Evolutionary conservation across 2,329 filamentous ascomycete species (phyloP), one percentile per base, ranked within the genome.

Genomic region (Phaeosphaeriaceae sp.): DNA sequence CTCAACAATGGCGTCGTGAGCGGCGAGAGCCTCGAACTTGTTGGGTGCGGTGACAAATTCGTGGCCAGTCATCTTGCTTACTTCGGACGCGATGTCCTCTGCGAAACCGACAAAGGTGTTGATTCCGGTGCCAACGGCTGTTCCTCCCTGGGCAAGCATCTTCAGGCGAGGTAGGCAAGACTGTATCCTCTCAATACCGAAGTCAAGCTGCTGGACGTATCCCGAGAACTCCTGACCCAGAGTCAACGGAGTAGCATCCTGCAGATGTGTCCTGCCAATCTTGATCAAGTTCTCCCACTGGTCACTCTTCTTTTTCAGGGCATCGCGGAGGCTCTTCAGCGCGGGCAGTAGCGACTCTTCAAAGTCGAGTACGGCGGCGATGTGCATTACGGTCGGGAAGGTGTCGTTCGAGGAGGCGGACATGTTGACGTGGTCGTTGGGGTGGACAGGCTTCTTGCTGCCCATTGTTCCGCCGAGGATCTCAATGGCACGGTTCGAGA

Each of bases 351-450:
- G 89, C 70, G 90, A 86, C 75, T 90, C 86, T 82, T 97, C 93
- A 60, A 97, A 86, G 80, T 98, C 95, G 60, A 98, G 86, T 49
- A 98, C 93, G 63, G 94, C 94, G 60, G 95, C 94, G 77, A 99
- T 97, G 85, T 98, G 95, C 95, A 99, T 99, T 78, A 97, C 95
- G 67, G 95, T 98, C 44, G 95, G 95, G 88, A 99, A 99, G 70
- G 94, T 97, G 79, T 99, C 95, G 84, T 99, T 99, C 74, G 95
- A 98, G 50, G 93, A 97, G 70, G 95, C 95, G 66, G 91, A 96
- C 88, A 96, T 96, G 88, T 99, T 99, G 81, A 99, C 95, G 80
- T 99, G 95, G 84, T 99, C 95, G 82, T 98, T 99, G 74, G 95
- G 95, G 83, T 99, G 95, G 65, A 99, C 95, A 25, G 95, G 95